Percentiles rank a stretch among this genome's conserved stretches.
Evolutionary conservation across 2,329 filamentous ascomycete genomes (phyloP).

Genomic region (Aschersonia sp.): DNA sequence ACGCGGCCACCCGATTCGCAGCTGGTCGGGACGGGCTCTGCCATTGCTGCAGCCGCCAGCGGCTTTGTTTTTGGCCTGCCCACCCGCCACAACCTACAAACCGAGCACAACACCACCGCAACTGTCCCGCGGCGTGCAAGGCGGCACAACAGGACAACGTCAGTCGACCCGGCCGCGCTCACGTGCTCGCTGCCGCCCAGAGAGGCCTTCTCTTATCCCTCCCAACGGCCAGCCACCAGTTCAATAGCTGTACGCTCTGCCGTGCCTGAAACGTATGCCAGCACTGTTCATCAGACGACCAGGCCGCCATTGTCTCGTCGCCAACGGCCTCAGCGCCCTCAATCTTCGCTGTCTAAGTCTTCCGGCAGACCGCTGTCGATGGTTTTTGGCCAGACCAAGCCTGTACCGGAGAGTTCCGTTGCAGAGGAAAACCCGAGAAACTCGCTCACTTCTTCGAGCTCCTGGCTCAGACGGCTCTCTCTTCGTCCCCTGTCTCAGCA

Average conservation of each 20-base stretch:
- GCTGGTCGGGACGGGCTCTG: conserved; percentile 48
- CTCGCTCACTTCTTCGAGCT: conserved; percentile 46
- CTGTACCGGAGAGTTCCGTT: conserved; percentile 1
- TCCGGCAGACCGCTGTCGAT: conserved; percentile 28
- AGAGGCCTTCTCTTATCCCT: conserved; percentile 1
- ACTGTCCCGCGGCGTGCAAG: conserved; percentile 2
- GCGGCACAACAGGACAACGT: conserved; percentile 16
- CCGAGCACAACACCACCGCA: conserved; percentile 9
- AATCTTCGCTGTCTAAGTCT: conserved; percentile 24
- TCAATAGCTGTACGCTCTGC: not conserved
- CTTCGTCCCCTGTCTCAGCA: conserved; percentile 49
- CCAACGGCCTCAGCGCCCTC: conserved; percentile 21
- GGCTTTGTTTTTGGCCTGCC: conserved; percentile 45
- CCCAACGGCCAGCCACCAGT: conserved; percentile 4
- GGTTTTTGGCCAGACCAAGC: conserved; percentile 7
- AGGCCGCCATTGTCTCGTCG: conserved; percentile 22
- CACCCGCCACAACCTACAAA: conserved; percentile 21
- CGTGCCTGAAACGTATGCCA: conserved; percentile 6
- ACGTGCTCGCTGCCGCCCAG: not conserved
- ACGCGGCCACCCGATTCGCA: conserved; percentile 14
- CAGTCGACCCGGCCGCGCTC: conserved; percentile 18
- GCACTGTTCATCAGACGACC: conserved; percentile 15
- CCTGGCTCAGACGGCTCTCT: conserved; percentile 61
- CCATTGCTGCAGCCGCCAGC: conserved; percentile 43
- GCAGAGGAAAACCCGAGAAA: conserved; percentile 34